These are phyloP conservation scores for Pyrrhoderma noxium DNA, from an alignment of 1,284 basidiomycete genomes.

Conservation along the genomic window DNA sequence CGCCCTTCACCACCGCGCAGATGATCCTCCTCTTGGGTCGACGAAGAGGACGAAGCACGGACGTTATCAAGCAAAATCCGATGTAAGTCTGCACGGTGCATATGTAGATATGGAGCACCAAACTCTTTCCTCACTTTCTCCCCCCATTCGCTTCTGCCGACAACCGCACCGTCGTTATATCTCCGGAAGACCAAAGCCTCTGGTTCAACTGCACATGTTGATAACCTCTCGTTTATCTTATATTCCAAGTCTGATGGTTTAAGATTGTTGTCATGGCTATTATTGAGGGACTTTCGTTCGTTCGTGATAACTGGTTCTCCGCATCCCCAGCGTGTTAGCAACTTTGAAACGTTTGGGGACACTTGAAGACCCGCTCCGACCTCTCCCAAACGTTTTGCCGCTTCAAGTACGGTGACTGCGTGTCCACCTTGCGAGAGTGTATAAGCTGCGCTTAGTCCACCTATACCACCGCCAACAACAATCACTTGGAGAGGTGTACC, in stretches of 20 bases:
- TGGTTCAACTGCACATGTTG: slow-evolving; percentile 36
- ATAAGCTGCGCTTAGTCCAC: slow-evolving; percentile 41
- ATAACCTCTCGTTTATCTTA: slow-evolving; percentile 33
- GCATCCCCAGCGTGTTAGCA: slow-evolving; percentile 44
- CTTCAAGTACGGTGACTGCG: slow-evolving; percentile 39
- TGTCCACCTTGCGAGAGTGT: slow-evolving; percentile 42
- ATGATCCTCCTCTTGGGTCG: background rate
- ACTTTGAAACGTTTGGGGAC: slow-evolving; percentile 40
- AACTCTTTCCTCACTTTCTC: slow-evolving; percentile 32
- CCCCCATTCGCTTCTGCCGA: slow-evolving; percentile 40
- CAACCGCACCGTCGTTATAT: slow-evolving; percentile 36
- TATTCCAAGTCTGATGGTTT: no score
- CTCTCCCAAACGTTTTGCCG: slow-evolving; percentile 23
- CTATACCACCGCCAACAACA: slow-evolving; percentile 46
- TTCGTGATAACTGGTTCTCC: no score
- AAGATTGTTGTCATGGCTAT: no score
- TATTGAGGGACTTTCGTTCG: no score
- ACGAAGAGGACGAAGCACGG: slow-evolving; percentile 26
- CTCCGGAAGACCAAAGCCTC: slow-evolving; percentile 36
- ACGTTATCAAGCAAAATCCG: slow-evolving; percentile 37
- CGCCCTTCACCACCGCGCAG: slow-evolving; percentile 16
- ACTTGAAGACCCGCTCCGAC: slow-evolving; percentile 45
- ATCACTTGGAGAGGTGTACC: slow-evolving; percentile 32
- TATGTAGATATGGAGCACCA: slow-evolving; percentile 46
- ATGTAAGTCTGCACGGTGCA: slow-evolving; percentile 48